Base-by-base conservation (phyloP, 192 early-diverging fungal species). In the Coemansia sp. region DNA sequence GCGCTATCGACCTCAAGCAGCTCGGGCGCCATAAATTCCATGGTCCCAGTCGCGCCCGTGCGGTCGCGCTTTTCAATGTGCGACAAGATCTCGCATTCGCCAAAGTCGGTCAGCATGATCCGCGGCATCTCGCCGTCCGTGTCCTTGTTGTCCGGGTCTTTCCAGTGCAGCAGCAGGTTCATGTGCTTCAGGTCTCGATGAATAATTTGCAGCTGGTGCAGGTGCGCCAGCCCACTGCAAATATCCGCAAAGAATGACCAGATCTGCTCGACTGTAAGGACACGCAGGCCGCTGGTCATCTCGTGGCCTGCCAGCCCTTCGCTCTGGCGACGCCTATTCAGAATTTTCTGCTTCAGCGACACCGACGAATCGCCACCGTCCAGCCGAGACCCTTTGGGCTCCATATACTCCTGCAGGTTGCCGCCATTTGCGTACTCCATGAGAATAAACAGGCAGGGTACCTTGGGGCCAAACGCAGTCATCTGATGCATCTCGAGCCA, bases 381-480 rank as follows among this genome's bases (percentile, higher is more conserved):
- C 9, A 1, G 11, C n/a, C 14, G 14, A 2, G 48, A 1, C 12
- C 45, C 0, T 14, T 67, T 64, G 17, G 64, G 60, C 40, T 76
- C 81, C 53, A 98, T 82, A 55, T 84, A 98, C 57, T 98, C 94
- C 75, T 97, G 94, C 23, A 98, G 75, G 60, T 92, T 97, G 5
- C 94, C 93, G 15, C 93, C 95, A 55, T 95, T 95, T 5, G 93
- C 93, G 42, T 84, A 87, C 54, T 90, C 88, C 95, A 98, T 98
- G 2, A 98, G 65, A 27, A 98, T 95, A 57, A 95, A 98, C 12
- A 98, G 79, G 49, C 90, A 94, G 0, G 95, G 93, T 0, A 98
- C 88, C 49, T 87, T 80, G 2, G 95, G 95, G 1, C 87, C 86
- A 55, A 76, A 76, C 25, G 66, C 62, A 26, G 89, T 84, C 0